These are phyloP conservation scores for Aspergillus sp. DNA, from an alignment of 2,329 filamentous ascomycete species.

Conservation along the genomic window DNA sequence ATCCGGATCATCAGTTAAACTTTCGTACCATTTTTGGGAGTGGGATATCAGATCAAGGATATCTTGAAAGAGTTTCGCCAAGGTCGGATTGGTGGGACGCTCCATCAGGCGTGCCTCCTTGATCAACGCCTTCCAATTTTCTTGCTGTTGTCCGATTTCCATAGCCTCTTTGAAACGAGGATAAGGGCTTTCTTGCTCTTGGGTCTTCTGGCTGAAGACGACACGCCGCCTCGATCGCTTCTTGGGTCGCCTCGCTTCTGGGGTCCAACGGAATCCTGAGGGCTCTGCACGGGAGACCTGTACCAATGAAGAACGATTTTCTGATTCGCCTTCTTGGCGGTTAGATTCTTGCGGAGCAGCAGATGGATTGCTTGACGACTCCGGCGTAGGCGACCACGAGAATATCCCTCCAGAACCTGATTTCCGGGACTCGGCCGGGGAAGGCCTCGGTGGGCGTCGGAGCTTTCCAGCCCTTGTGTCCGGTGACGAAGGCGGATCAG, in stretches of 20 bases:
- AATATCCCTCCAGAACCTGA: neutral
- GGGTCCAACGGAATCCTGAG: neutral
- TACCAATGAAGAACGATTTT: too few species aligned
- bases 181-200: neutral
- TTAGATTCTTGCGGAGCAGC: neutral
- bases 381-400: neutral
- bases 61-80: conserved; percentile 3
- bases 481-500: neutral
- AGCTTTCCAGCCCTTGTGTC: neutral
- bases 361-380: neutral
- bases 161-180: conserved; percentile 26
- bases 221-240: neutral
- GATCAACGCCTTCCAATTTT: conserved; percentile 28
- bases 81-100: neutral
- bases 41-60: conserved; percentile 9
- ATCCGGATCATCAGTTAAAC: neutral
- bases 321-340: neutral
- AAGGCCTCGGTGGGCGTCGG: neutral
- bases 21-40: conserved; percentile 11
- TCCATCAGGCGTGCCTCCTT: conserved; percentile 12
- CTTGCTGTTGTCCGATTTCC: conserved; percentile 24
- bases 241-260: neutral
- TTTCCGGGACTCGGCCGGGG: neutral
- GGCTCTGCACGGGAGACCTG: neutral
- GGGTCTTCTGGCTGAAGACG: neutral